These are phyloP conservation scores for Cercospora brassicicola DNA, from an alignment of 2,329 filamentous ascomycete genomes.

Conservation along the genomic window DNA sequence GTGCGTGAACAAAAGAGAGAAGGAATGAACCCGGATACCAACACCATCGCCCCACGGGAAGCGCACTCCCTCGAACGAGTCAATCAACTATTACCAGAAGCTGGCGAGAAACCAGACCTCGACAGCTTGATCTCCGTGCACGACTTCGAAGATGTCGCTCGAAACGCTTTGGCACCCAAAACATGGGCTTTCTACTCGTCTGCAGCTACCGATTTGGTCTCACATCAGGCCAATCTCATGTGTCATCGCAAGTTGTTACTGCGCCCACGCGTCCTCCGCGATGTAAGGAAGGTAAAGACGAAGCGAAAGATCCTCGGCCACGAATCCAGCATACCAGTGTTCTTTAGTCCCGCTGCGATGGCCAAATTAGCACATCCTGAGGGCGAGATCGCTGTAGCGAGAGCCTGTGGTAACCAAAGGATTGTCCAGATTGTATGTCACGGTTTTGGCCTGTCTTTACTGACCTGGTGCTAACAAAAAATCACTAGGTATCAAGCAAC, in stretches of 20 bases:
- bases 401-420: constrained; percentile 24
- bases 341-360: constrained; percentile 39
- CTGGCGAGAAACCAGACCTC: constrained; percentile 46
- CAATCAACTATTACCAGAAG: constrained; percentile 18
- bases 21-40: constrained; percentile 6
- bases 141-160: constrained; percentile 48
- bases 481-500: constrained; percentile 32
- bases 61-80: constrained; percentile 12
- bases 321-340: constrained; percentile 39
- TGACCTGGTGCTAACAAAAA: background rate
- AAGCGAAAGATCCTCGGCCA: constrained; percentile 38
- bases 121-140: constrained; percentile 49
- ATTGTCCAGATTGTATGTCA: constrained; percentile 20
- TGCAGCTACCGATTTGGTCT: constrained; percentile 51
- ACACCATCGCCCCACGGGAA: constrained; percentile 5
- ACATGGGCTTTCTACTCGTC: constrained; percentile 49
- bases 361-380: constrained; percentile 36
- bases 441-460: too few species aligned
- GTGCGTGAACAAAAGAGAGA: constrained; percentile 11
- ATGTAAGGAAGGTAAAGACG: constrained; percentile 43
- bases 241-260: constrained; percentile 48
- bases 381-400: constrained; percentile 38
- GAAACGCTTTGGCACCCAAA: constrained; percentile 37
- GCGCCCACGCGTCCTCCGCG: constrained; percentile 48
- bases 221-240: constrained; percentile 43